Evolutionary conservation across 2,329 filamentous ascomycete species (phyloP), one percentile per base, ranked within the genome.

Genomic region (Colletotrichum incanum): DNA sequence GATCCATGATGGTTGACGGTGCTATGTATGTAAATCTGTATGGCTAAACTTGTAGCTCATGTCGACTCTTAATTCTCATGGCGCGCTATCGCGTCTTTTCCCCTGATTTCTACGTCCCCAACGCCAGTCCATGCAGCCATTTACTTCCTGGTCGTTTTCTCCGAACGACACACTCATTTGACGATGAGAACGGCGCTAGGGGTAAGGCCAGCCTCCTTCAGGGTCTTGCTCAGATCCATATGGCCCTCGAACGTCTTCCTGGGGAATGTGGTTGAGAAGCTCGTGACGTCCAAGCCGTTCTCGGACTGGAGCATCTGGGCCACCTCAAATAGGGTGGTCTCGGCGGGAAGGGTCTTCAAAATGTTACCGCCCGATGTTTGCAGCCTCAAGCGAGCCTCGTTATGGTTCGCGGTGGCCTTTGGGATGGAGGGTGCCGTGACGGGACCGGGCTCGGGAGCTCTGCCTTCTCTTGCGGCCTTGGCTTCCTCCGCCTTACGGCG

Each of bases 301-400:
- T 98, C 94, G 61, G 89, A 82, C 79, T 91, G 86, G 31, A 99
- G 80, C 70, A 92, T 89, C 76, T 95, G 91, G 0, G 94, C 95
- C 62, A 99, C 92, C 84, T 99, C 96, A 77, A 98, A 98, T 14
- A 99, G 85, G 0, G 96, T 98, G 3, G 95, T 97, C 71, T 97
- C 94, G 7, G 94, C 95, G 0, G 94, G 92, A 75, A 97, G 91
- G 0, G 93, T 96, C 88, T 98, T 98, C 84, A 93, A 91, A 65
- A 98, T 85, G 73, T 93, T 95, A 18, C 94, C 94, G 23, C 84
- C 86, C 1, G 90, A 80, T 0, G 93, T 95, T 82, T 98, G 95
- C 50, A 99, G 84, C 72, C 95, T 89, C 73, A 99, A 84, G 37
- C 96, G 90, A 16, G 95, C 91, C 80, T 98, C 94, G 26, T 88